Conservation (phyloP, 2,329 filamentous ascomycete species). For the Penicillium sp. region DNA sequence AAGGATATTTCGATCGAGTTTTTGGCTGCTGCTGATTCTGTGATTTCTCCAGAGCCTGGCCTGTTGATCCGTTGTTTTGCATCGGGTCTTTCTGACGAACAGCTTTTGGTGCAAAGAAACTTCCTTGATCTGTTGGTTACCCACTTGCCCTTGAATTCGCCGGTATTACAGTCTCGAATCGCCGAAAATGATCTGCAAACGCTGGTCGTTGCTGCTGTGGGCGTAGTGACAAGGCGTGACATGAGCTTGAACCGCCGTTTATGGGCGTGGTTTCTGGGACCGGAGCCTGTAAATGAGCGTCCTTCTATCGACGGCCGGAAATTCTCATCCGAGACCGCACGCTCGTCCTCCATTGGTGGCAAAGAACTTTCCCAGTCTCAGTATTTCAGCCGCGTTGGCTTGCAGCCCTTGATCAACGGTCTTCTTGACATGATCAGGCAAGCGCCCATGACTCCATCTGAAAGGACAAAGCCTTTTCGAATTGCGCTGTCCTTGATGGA, state of each 20-base stretch:
- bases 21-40: slow-evolving; percentile 44
- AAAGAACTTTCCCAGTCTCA: slow-evolving; percentile 64
- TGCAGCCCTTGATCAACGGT: slow-evolving; percentile 72
- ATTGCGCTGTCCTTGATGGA: slow-evolving; percentile 97
- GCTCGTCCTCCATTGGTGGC: slow-evolving; percentile 31
- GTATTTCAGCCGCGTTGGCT: slow-evolving; percentile 81
- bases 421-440: slow-evolving; percentile 74
- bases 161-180: slow-evolving; percentile 74
- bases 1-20: slow-evolving; percentile 30
- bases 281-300: slow-evolving; percentile 56
- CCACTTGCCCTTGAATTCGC: slow-evolving; percentile 81
- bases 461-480: slow-evolving; percentile 81
- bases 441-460: slow-evolving; percentile 57
- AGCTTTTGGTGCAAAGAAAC: slow-evolving; percentile 88
- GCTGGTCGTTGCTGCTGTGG: slow-evolving; percentile 78
- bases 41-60: slow-evolving; percentile 79
- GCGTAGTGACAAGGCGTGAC: slow-evolving; percentile 84
- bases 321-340: slow-evolving; percentile 30
- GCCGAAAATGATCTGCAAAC: slow-evolving; percentile 76
- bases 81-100: slow-evolving; percentile 81
- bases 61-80: slow-evolving; percentile 89
- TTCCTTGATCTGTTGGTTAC: slow-evolving; percentile 92
- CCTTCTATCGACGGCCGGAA: slow-evolving; percentile 33
- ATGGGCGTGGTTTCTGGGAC: slow-evolving; percentile 96
- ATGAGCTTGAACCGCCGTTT: slow-evolving; percentile 95